Evolutionary conservation across 2,329 filamentous ascomycete genomes (phyloP).

Genomic region (Diaporthe sp.): DNA sequence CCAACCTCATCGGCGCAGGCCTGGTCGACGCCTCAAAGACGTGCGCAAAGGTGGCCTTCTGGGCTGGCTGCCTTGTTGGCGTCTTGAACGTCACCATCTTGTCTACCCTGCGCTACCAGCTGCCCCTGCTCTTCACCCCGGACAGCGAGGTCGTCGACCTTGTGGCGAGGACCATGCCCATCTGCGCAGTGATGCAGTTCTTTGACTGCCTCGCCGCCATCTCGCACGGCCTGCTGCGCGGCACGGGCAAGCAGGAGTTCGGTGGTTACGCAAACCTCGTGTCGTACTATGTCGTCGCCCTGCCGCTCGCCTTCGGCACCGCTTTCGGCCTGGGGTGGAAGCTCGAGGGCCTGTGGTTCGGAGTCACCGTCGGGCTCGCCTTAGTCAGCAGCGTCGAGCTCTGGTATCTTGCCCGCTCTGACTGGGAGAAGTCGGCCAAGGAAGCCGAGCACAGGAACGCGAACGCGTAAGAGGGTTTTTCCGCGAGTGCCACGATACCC

Average conservation of each 20-base stretch:
- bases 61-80: slow-evolving; percentile 78
- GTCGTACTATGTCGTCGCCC: slow-evolving; percentile 87
- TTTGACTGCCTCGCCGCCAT: slow-evolving; percentile 86
- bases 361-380: slow-evolving; percentile 79
- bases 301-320: slow-evolving; percentile 85
- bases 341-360: slow-evolving; percentile 85
- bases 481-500: slow-evolving; percentile 5
- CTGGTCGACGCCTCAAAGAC: slow-evolving; percentile 85
- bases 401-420: slow-evolving; percentile 63
- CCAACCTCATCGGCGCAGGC: slow-evolving; percentile 91
- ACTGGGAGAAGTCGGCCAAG: slow-evolving; percentile 67
- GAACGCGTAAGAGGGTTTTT: slow-evolving; percentile 53
- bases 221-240: slow-evolving; percentile 87
- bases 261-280: slow-evolving; percentile 91
- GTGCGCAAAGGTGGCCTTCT: slow-evolving; percentile 82
- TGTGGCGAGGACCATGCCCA: slow-evolving; percentile 78
- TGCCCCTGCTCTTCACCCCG: slow-evolving; percentile 84
- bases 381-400: slow-evolving; percentile 71
- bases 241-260: slow-evolving; percentile 89
- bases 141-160: slow-evolving; percentile 78
- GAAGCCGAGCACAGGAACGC: slow-evolving; percentile 68
- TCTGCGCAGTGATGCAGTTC: slow-evolving; percentile 90
- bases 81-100: slow-evolving; percentile 83
- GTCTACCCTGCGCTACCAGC: slow-evolving; percentile 75
- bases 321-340: slow-evolving; percentile 85